phyloP scores from a whole-genome alignment of 2,329 filamentous ascomycete genomes.

The Monosporascus cannonballus region DNA sequence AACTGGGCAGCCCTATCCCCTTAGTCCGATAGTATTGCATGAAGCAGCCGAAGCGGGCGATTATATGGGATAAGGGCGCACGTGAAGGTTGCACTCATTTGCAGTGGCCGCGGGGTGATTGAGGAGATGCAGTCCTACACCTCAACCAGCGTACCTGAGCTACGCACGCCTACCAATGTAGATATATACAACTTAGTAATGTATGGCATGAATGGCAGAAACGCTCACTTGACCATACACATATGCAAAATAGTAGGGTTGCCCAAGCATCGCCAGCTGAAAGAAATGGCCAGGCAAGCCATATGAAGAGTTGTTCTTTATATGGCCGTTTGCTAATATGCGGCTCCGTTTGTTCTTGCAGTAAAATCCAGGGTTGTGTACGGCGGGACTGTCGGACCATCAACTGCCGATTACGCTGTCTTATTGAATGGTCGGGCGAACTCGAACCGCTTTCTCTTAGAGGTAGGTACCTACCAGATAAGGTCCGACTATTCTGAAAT shows the following conservation, averaged over 20 bases:
- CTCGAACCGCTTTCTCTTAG: background rate
- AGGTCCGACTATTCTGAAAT: too few species aligned
- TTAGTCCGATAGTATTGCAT: background rate
- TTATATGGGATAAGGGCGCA: too few species aligned
- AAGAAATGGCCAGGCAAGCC: too few species aligned
- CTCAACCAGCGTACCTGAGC: background rate
- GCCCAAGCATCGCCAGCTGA: too few species aligned
- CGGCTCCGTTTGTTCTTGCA: background rate
- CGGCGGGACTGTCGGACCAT: background rate
- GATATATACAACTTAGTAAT: background rate
- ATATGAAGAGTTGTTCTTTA: too few species aligned
- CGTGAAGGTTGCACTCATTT: too few species aligned
- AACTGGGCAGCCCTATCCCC: background rate
- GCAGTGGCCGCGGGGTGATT: too few species aligned
- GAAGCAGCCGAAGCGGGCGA: too few species aligned
- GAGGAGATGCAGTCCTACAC: too few species aligned
- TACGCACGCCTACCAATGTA: background rate
- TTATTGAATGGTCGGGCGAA: background rate
- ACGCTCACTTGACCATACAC: background rate
- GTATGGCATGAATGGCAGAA: background rate
- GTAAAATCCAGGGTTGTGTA: background rate
- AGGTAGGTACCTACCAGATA: background rate
- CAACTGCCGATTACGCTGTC: too few species aligned
- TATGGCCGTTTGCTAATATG: background rate
- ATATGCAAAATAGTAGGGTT: too few species aligned